phyloP scores from a whole-genome alignment of 208 protist genomes.

The Acanthamoeba healyi region DNA sequence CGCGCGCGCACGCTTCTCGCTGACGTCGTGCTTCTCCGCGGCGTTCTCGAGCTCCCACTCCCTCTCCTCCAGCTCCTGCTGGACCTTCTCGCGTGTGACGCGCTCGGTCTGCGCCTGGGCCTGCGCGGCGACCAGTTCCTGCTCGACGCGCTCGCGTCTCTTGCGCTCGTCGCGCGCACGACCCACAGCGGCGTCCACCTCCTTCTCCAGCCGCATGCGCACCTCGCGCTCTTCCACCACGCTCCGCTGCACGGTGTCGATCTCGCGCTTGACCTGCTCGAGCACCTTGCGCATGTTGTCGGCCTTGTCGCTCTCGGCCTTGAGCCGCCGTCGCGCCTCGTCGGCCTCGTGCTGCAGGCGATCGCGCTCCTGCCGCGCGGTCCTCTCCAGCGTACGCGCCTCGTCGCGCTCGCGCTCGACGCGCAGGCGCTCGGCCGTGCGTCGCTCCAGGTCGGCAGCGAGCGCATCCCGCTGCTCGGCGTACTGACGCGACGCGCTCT shows the following conservation, averaged over 20 bases:
- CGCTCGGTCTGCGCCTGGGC: not conserved
- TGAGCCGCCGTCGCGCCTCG: not conserved
- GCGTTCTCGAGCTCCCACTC: not conserved
- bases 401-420: not conserved
- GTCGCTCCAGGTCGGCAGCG: not conserved
- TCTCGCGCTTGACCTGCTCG: slow-evolving; percentile 29
- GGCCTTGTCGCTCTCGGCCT: not conserved
- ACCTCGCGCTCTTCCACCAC: not conserved
- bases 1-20: not conserved
- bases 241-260: not conserved
- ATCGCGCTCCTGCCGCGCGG: not conserved
- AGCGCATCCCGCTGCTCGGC: not conserved
- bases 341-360: not conserved
- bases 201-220: not conserved
- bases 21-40: not conserved
- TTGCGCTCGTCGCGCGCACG: slow-evolving; percentile 3
- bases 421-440: not conserved
- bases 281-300: not conserved
- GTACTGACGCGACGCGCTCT: not conserved
- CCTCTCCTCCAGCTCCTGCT: not conserved
- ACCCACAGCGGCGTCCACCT: not conserved
- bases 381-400: not conserved
- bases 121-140: not conserved
- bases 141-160: not conserved
- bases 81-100: not conserved